Evolutionary conservation across 306 rosid species (phyloP).

Genomic region (Castanea sativa): DNA sequence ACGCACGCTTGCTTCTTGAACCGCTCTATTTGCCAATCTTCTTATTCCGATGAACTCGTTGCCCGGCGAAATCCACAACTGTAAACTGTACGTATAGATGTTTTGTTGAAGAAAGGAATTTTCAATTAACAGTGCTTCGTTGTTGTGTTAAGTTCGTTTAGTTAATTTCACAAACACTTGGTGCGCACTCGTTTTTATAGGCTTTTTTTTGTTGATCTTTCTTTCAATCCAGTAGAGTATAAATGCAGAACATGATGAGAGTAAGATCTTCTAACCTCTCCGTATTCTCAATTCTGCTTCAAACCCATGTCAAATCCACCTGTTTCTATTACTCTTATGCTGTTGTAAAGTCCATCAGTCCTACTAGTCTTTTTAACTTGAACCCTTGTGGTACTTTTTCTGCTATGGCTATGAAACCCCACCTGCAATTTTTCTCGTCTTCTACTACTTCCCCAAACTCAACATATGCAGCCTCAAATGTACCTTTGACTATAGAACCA

Average conservation of each 20-base stretch:
- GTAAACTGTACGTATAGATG: too few species aligned
- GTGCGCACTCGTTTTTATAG: background rate
- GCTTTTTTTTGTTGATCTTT: background rate
- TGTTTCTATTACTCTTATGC: background rate
- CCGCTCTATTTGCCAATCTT: background rate
- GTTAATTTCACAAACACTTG: conserved; percentile 38
- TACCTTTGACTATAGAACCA: conserved; percentile 7
- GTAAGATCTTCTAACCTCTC: conserved; percentile 32
- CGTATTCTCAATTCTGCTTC: conserved; percentile 26
- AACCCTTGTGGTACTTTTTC: conserved; percentile 14
- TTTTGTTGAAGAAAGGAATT: background rate
- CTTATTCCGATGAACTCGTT: too few species aligned
- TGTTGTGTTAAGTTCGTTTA: background rate
- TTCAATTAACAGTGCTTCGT: background rate
- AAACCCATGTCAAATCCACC: conserved; percentile 10
- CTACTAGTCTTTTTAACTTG: conserved; percentile 11
- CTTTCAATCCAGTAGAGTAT: background rate
- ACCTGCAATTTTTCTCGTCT: conserved; percentile 11
- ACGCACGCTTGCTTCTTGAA: background rate
- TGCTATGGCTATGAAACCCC: conserved; percentile 19
- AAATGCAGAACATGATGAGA: conserved; percentile 35
- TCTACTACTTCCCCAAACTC: conserved; percentile 28
- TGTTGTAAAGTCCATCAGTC: conserved; percentile 22
- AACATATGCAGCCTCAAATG: conserved; percentile 13
- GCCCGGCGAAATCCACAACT: too few species aligned